Evolutionary conservation across 148 eudicot genomes (phyloP), one percentile per base, ranked within the genome.

Genomic region (Vaccinium myrtillus): DNA sequence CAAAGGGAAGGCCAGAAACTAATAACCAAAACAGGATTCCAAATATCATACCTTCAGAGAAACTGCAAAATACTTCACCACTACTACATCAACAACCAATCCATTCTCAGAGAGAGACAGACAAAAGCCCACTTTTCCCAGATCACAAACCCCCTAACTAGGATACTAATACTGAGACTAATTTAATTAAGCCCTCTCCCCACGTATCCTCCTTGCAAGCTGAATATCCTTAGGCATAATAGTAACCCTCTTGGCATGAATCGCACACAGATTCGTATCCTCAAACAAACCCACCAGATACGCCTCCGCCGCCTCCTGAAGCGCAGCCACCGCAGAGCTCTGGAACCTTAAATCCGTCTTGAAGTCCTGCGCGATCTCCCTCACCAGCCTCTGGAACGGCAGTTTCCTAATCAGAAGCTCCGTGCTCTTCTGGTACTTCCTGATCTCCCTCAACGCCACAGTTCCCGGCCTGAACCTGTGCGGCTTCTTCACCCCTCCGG

Each of bases 281-380:
- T 59, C 67, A 0, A 59, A 59, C 11, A 59, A 8, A 2, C 67
- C 67, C 8, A 59, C 67, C 10, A 59, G 67, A n/a, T 59, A 59
- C 0, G 67, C 67, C 67, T 59, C 67, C 0, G 67, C 67, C 10
- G 67, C 67, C 67, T 59, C 67, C 67, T 59, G 67, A 9, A 59
- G 67, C 23, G 67, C 67, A 0, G 67, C 67, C 23, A 91, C 93
- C 16, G 93, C 93, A 11, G 88, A 85, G 86, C 93, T 91, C 81
- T 91, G 93, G 83, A 91, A 91, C 6, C 93, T 81, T 12, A 91
- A 84, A 83, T 91, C 93, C 0, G 93, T 91, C 89, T 91, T 91
- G 90, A 91, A 91, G 53, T 91, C 93, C 83, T 91, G 93, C 7
- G 93, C 93, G 16, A 91, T 91, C 59, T 91, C 93, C 46, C 93